Conservation (phyloP, 768 basidiomycete species). For the Podaxis sp. region DNA sequence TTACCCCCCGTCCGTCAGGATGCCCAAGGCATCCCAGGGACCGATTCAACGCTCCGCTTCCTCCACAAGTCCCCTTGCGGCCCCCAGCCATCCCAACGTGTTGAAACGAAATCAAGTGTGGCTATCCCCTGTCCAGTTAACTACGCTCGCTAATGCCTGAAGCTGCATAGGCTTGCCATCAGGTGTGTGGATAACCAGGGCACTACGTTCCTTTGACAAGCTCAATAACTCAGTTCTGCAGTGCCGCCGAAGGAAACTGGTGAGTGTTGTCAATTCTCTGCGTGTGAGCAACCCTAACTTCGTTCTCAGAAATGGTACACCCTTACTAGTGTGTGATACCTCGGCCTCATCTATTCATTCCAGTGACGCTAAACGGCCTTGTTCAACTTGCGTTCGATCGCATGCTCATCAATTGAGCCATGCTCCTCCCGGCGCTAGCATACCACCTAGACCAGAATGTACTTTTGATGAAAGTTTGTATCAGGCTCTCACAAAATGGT, state of each 20-base stretch:
- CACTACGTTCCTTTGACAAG: conserved; percentile 15
- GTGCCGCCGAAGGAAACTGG: conserved; percentile 73
- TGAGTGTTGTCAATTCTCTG: conserved; percentile 27
- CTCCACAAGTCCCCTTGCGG: conserved; percentile 21
- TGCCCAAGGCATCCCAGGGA: conserved; percentile 10
- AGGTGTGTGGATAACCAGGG: conserved; percentile 28
- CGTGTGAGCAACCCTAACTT: conserved; percentile 6
- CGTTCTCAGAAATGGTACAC: conserved; percentile 57
- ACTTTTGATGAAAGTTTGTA: conserved; percentile 60
- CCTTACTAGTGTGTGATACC: neutral
- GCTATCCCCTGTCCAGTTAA: neutral
- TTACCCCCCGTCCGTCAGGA: neutral
- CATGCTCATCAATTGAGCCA: conserved; percentile 66
- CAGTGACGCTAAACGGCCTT: conserved; percentile 74
- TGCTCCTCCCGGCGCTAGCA: conserved; percentile 48
- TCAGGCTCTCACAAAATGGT: neutral
- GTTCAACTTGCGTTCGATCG: conserved; percentile 73
- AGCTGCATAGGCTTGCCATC: conserved; percentile 46
- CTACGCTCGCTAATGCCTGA: neutral
- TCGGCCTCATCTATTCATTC: conserved; percentile 1
- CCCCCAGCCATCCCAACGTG: conserved; percentile 38
- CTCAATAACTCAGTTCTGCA: conserved; percentile 24
- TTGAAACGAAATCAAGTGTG: conserved; percentile 50
- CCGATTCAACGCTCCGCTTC: conserved; percentile 21
- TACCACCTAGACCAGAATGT: conserved; percentile 60